A percentile compares a stretch with the other conserved stretches of the same genome.
These are phyloP conservation scores for Exophiala oligosperma DNA, from an alignment of 2,329 filamentous ascomycete species.

Conservation along the genomic window DNA sequence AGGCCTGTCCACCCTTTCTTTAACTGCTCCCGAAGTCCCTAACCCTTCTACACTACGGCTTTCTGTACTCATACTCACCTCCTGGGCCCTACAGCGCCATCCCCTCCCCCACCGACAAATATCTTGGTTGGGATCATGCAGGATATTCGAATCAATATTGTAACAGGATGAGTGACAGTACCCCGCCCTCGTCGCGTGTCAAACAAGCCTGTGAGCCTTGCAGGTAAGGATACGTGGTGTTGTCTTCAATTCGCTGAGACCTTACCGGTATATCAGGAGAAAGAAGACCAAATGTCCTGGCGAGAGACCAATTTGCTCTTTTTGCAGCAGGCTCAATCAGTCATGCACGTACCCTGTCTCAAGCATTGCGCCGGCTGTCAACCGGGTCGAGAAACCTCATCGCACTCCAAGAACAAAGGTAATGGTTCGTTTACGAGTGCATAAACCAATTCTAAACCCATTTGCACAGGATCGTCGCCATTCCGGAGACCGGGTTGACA, in stretches of 20 bases:
- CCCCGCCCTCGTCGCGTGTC: constrained; percentile 29
- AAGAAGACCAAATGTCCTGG: constrained; percentile 56
- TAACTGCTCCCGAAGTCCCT: no score
- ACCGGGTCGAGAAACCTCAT: constrained; percentile 32
- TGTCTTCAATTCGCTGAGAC: constrained; percentile 11
- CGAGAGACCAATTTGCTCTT: constrained; percentile 51
- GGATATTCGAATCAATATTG: background rate
- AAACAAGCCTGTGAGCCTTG: constrained; percentile 46
- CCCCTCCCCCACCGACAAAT: no score
- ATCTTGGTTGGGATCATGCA: background rate
- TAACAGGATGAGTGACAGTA: constrained; percentile 18
- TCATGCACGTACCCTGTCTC: constrained; percentile 45
- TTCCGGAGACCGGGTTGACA: constrained; percentile 37
- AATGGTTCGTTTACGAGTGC: background rate
- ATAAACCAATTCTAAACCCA: background rate
- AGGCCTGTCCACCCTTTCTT: no score
- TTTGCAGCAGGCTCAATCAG: constrained; percentile 51
- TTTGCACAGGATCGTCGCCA: background rate
- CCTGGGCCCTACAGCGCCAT: no score
- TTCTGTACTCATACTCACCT: no score
- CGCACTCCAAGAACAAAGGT: constrained; percentile 10
- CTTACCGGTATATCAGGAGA: constrained; percentile 35
- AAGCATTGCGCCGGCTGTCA: background rate
- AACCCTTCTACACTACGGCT: no score
- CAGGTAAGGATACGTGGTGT: constrained; percentile 31